These are phyloP conservation scores for Epichloe amarillans DNA, from an alignment of 2,329 filamentous ascomycete genomes.

Conservation along the genomic window DNA sequence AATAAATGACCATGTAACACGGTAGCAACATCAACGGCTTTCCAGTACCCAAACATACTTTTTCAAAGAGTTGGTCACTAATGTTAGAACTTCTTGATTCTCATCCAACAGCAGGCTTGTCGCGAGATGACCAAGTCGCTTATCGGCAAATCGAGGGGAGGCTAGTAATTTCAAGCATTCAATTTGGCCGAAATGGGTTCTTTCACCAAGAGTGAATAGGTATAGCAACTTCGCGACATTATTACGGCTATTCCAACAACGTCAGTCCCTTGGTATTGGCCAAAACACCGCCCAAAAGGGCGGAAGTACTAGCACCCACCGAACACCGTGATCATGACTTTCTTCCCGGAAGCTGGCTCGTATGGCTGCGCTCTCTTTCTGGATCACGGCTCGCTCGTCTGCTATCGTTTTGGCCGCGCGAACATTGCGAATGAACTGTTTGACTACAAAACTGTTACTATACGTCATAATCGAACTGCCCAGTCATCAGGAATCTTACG, in stretches of 20 bases:
- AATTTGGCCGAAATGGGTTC: conserved; percentile 98
- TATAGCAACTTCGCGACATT: conserved; percentile 98
- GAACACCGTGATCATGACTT: conserved; percentile 78
- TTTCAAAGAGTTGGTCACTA: conserved; percentile 95
- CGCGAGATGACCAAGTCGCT: conserved; percentile 85
- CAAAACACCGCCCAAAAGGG: not conserved
- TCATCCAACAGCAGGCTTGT: conserved; percentile 94
- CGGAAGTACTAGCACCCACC: conserved; percentile 42
- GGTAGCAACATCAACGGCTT: not conserved
- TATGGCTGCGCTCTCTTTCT: conserved; percentile 97
- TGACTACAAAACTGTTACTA: conserved; percentile 46
- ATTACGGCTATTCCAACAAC: conserved; percentile 55
- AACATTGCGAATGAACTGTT: conserved; percentile 99
- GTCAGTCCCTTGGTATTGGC: not conserved
- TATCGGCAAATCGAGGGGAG: conserved; percentile 94
- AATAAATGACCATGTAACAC: not conserved
- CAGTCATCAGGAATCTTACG: conserved; percentile 14
- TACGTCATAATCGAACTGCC: conserved; percentile 5
- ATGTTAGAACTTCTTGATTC: conserved; percentile 93
- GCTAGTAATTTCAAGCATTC: conserved; percentile 96
- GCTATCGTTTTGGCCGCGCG: conserved; percentile 97
- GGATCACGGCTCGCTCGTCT: conserved; percentile 94
- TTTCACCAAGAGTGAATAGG: conserved; percentile 91
- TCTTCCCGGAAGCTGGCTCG: conserved; percentile 96
- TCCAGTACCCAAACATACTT: conserved; percentile 48